Conservation (phyloP, 352 stramenopile species). For the Plasmopara viticola region DNA sequence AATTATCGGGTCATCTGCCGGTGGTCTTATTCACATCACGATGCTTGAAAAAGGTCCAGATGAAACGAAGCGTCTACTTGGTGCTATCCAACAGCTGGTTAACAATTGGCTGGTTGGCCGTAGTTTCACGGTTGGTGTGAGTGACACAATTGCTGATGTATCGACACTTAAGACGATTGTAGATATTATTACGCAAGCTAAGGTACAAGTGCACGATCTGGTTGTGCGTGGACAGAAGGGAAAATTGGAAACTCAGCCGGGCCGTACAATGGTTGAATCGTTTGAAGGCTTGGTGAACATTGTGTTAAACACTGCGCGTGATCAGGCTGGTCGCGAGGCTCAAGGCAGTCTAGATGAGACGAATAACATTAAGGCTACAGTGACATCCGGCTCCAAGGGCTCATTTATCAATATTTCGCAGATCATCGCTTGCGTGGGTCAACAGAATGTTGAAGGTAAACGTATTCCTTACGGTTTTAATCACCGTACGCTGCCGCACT, state of each 20-base stretch:
- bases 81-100: constrained; percentile 94
- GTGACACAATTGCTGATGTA: constrained; percentile 97
- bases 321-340: constrained; percentile 77
- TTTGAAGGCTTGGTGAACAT: constrained; percentile 99
- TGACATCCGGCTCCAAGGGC: constrained; percentile 98
- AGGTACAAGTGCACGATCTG: constrained; percentile 91
- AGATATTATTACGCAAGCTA: constrained; percentile 98
- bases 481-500: constrained; percentile 95
- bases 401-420: constrained; percentile 99
- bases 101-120: constrained; percentile 98
- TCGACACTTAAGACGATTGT: constrained; percentile 97
- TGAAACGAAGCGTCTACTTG: constrained; percentile 85
- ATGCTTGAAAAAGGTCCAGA: constrained; percentile 92
- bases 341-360: constrained; percentile 89
- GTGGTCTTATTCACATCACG: constrained; percentile 96
- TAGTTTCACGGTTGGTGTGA: constrained; percentile 98
- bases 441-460: constrained; percentile 98
- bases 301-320: constrained; percentile 86
- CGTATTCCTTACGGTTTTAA: constrained; percentile 95
- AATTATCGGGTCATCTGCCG: constrained; percentile 94
- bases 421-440: constrained; percentile 99
- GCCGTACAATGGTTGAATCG: constrained; percentile 98
- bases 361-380: constrained; percentile 99
- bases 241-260: constrained; percentile 96
- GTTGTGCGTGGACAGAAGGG: constrained; percentile 97